Conservation (phyloP, 192 early-diverging fungal genomes). For the Rhizoclosmatium sp. region DNA sequence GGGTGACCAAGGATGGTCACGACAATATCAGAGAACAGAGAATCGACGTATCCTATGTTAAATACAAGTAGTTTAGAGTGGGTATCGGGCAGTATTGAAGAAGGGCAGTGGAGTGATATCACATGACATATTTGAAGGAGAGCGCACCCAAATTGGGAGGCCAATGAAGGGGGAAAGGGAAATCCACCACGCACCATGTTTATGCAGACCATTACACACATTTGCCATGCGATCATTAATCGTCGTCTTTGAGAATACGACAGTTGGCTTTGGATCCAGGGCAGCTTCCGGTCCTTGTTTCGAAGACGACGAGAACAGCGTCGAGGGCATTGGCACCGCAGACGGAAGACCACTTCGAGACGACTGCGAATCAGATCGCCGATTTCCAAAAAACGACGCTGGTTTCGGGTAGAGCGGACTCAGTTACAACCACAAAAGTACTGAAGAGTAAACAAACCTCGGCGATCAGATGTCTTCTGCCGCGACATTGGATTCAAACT, state of each 20-base stretch:
- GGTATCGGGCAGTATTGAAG: background rate
- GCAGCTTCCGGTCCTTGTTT: background rate
- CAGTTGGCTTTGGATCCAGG: constrained; percentile 15
- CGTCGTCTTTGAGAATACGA: constrained; percentile 20
- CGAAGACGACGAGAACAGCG: too few relatives aligned
- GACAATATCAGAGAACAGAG: constrained; percentile 45
- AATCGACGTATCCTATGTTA: constrained; percentile 28
- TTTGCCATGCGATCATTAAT: constrained; percentile 16
- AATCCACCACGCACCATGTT: background rate
- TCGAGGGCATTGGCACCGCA: too few relatives aligned
- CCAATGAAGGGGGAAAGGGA: background rate
- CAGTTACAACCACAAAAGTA: too few relatives aligned
- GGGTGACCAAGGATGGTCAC: constrained; percentile 44
- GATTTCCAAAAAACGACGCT: too few relatives aligned
- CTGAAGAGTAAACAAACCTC: too few relatives aligned
- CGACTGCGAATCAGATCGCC: too few relatives aligned
- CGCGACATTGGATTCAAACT: background rate
- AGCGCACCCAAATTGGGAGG: too few relatives aligned
- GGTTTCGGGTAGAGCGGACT: too few relatives aligned
- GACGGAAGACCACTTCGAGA: too few relatives aligned
- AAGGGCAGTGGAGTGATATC: background rate
- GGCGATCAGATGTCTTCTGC: too few relatives aligned
- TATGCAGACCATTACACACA: constrained; percentile 11
- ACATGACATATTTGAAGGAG: background rate
- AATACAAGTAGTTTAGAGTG: background rate